Base-by-base conservation (phyloP, 192 early-diverging fungal genomes). In the Rhizophagus sp. region DNA sequence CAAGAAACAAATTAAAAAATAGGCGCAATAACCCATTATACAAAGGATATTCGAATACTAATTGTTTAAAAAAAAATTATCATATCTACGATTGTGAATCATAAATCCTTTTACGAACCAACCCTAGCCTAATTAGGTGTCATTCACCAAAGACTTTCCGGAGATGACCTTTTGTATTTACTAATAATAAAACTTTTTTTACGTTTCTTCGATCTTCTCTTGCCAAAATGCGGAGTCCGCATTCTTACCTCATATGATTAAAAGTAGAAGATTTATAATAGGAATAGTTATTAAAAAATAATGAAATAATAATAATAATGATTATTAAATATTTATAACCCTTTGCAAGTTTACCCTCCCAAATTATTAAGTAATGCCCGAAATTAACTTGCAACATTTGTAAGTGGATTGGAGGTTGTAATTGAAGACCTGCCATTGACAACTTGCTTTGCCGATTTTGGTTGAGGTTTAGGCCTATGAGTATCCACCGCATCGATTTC, bases 401-500 rank as follows among this genome's bases (percentile, higher is more conserved):
- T 57, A 5, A 57, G 44, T 47, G 44, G 52, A 17, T 41, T 61
- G 25, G 49, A 24, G 8, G 10, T 12, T 22, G 9, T 8, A 7
- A 33, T 33, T 33, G 44, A 19, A 10, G 44, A 47, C 44, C 22
- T 62, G 25, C 36, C 44, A 49, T 73, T 73, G 41, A 67, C 25
- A 33, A 33, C 33, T 12, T 13, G 24, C 13, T 73, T 73, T 24
- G 44, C 12, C 27, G 44, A 24, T 57, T 68, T 79, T 50, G 19
- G 30, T 27, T 57, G 52, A 57, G 93, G 91, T 65, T 94, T 94
- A 33, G 92, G 90, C 61, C 97, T 91, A 82, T 98, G 96, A 0
- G 98, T 99, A 86, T 99, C 96, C 7, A 99, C 98, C 7, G 98
- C 98, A 39, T 94, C 96, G 79, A 99, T 97, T 75, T 99, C 96